phyloP scores from a whole-genome alignment of 2,329 filamentous ascomycete species.

The Talaromyces sp. region DNA sequence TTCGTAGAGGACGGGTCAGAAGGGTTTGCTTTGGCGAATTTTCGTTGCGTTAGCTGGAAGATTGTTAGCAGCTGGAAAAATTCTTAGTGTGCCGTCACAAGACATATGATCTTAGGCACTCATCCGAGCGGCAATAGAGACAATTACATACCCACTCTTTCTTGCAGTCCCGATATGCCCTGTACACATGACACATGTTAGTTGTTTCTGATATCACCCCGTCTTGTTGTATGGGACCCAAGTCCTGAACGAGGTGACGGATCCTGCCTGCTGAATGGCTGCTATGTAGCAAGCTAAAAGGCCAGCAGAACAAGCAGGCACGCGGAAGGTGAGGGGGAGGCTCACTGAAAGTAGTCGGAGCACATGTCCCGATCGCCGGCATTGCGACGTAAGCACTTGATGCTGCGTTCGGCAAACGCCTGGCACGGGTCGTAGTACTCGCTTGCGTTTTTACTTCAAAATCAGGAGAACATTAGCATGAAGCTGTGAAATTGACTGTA shows the following conservation, averaged over 20 bases:
- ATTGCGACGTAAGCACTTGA: slow-evolving; percentile 85
- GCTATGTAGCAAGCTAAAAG: not conserved
- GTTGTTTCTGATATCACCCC: not conserved
- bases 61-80: not conserved
- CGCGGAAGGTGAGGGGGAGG: not conserved
- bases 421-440: slow-evolving; percentile 95
- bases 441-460: slow-evolving; percentile 72
- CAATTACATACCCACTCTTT: slow-evolving; percentile 73
- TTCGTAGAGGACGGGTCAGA: not conserved
- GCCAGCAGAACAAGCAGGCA: not conserved
- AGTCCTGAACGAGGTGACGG: not conserved
- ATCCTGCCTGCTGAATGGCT: not conserved
- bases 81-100: not conserved
- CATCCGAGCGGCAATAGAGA: not conserved
- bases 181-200: slow-evolving; percentile 30
- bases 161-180: slow-evolving; percentile 91
- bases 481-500: not conserved
- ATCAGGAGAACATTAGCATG: not conserved
- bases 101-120: not conserved
- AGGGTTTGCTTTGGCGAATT: slow-evolving; percentile 10
- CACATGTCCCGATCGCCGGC: slow-evolving; percentile 85
- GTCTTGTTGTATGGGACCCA: not conserved
- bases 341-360: slow-evolving; percentile 90
- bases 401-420: slow-evolving; percentile 78
- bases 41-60: slow-evolving; percentile 12